Percentiles rank a stretch among this genome's conserved stretches.
phyloP scores from a whole-genome alignment of 805 yeast genomes.

The Saccharomyces eubayanus region DNA sequence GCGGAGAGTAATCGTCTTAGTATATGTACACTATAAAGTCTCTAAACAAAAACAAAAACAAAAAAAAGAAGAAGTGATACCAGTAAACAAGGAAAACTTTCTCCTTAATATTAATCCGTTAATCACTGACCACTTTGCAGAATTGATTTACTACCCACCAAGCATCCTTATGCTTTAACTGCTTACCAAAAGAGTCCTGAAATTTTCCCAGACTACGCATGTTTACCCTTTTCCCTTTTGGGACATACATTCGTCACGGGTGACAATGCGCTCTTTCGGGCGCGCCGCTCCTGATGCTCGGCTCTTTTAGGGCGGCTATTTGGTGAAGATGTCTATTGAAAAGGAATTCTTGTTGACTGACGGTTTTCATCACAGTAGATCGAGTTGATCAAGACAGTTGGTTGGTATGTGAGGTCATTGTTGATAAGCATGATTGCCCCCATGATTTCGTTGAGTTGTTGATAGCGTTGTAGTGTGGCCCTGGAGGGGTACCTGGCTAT shows the following conservation, averaged over 20 bases:
- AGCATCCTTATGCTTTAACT: not conserved
- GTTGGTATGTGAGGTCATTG: not conserved
- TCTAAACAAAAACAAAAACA: not conserved
- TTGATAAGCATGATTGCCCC: not conserved
- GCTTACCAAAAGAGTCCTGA: not conserved
- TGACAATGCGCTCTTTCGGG: not conserved
- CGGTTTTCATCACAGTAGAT: not conserved
- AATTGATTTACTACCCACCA: not conserved
- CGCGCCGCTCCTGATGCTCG: not conserved
- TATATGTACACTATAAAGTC: not conserved
- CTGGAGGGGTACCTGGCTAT: not conserved
- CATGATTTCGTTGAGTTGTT: not conserved
- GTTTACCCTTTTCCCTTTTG: not conserved
- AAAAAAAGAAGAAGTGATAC: not conserved
- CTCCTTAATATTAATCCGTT: not conserved
- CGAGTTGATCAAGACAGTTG: not conserved
- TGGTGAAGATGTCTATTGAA: not conserved
- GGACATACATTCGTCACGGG: not conserved
- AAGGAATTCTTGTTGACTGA: not conserved
- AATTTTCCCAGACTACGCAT: not conserved
- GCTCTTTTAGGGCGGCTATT: not conserved
- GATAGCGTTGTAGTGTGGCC: not conserved
- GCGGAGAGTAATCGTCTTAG: not conserved
- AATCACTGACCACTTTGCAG: not conserved
- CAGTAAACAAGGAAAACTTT: not conserved